Base-by-base conservation (phyloP, 768 basidiomycete genomes). In the Podaxis sp. region DNA sequence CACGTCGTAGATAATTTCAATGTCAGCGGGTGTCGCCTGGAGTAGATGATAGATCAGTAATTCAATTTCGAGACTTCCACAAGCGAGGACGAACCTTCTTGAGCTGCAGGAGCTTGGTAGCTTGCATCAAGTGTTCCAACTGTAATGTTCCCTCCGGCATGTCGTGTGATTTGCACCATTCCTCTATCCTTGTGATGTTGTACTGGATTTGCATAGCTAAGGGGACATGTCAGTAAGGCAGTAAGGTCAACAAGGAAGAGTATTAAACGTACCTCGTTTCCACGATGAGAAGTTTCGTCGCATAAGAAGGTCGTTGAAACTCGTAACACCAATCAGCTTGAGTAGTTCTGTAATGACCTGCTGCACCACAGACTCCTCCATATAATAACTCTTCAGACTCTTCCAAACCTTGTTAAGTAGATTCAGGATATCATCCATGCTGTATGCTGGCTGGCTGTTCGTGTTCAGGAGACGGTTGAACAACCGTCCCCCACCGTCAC, bases 191-290 rank as follows among this genome's bases (percentile, higher is more conserved):
- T 33, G 96, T 98, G 72, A 98, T 97, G 72, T 98, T 98, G 75
- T 99, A 99, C 73, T 99, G 97, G 62, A 99, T 98, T 84, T 99
- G 97, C 97, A 99, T 98, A 3, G 97, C 97, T 98, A 65, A 41
- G 59, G 40, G 61, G 36, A 13, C 15, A 36, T 29, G 22, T 67
- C 19, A 65, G 61, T 19, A n/a, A 12, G 2, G 52, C 24, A 66
- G 61, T 19, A n/a, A 12, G 2, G 52, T 9, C 43, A 2, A 57
- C 38, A 47, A 27, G 22, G 36, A 58, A 13, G 43, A 24, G 36
- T 27, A 15, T 37, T 22, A 24, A 22, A 78, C 83, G 57, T 68
- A 96, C 96, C 96, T 83, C 97, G 87, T 77, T 99, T 99, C 97
- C 97, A 99, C 6, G 96, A 98, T 66, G 94, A 96, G 77, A 99